Conservation (phyloP, 805 yeast species). For the Yamadazyma akitaensis region DNA sequence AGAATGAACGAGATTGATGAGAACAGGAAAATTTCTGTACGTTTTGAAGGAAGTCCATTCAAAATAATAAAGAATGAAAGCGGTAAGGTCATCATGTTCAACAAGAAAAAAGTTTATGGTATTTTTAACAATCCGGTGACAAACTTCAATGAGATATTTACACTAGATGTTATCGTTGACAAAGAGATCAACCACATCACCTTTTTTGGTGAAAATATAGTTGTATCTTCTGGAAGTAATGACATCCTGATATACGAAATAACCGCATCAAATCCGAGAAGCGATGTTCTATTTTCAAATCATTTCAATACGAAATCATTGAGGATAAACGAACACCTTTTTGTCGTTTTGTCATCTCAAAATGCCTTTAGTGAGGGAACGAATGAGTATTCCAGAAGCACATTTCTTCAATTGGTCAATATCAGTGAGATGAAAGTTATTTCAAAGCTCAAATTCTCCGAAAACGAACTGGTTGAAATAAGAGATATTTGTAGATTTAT, state of each 20-base stretch:
- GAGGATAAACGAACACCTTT: conserved; percentile 9
- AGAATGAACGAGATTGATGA: conserved; percentile 1
- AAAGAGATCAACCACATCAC: conserved; percentile 13
- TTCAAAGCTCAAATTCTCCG: conserved; percentile 9
- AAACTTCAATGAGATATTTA: conserved; percentile 9
- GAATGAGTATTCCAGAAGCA: conserved; percentile 14
- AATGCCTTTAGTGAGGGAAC: conserved; percentile 11
- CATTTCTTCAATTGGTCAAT: conserved; percentile 18
- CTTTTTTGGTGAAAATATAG: conserved; percentile 8
- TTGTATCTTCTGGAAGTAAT: conserved; percentile 6
- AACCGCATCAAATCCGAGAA: background rate
- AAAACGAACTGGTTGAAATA: conserved; percentile 13
- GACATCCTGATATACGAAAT: conserved; percentile 9
- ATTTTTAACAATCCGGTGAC: conserved; percentile 7
- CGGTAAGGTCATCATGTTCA: conserved; percentile 13
- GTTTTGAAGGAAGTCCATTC: conserved; percentile 15
- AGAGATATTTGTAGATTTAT: conserved; percentile 17
- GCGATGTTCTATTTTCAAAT: conserved; percentile 15
- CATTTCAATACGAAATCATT: conserved; percentile 17
- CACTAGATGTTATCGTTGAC: background rate
- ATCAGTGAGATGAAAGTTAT: conserved; percentile 13
- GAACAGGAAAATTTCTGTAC: background rate
- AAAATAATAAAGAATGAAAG: conserved; percentile 10
- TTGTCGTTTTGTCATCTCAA: conserved; percentile 18
- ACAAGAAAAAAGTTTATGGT: conserved; percentile 11